Base-by-base conservation (phyloP, 768 basidiomycete genomes). In the Trametopsis cervina region DNA sequence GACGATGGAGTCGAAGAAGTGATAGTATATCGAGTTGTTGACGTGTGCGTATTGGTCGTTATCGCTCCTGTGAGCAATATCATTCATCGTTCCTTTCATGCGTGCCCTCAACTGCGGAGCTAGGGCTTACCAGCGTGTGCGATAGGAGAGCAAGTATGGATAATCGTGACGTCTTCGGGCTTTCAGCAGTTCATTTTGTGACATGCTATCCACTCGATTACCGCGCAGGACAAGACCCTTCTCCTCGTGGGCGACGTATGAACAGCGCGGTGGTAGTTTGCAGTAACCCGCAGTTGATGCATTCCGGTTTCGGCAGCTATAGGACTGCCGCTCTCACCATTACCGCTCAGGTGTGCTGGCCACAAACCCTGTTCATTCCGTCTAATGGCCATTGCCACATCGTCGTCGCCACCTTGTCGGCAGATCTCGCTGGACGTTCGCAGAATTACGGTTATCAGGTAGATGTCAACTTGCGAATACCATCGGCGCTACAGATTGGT, bases 31-130 rank as follows among this genome's bases (percentile, higher is more conserved):
- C 0, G 83, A 73, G 63, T 90, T 91, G 66, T 90, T 89, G 58
- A 89, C 69, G 52, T 90, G 88, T 11, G 77, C 73, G 59, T 90
- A 90, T 56, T 89, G 86, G 69, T 90, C 88, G 57, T 89, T 90
- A 71, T 90, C 88, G 56, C 76, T 85, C 88, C 88, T 90, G 53
- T n/a, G 50, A 35, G 11, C 21, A 46, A 23, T 51, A 41, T 53
- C 22, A 33, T 25, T 47, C 21, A 40, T 26, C 6, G 21, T 15
- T 33, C 9, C 29, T 7, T 7, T 15, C 42, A 51, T 40, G 18
- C 18, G 1, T 12, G 22, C 38, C 17, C 24, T 35, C 17, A 21
- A 27, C 23, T 23, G 39, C 2, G 20, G 25, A 41, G 41, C n/a
- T 20, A 22, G 40, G 18, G 54, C 75, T 54, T 41, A 85, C 85